phyloP scores from a whole-genome alignment of 352 stramenopile species.

The Pythium sp. region DNA sequence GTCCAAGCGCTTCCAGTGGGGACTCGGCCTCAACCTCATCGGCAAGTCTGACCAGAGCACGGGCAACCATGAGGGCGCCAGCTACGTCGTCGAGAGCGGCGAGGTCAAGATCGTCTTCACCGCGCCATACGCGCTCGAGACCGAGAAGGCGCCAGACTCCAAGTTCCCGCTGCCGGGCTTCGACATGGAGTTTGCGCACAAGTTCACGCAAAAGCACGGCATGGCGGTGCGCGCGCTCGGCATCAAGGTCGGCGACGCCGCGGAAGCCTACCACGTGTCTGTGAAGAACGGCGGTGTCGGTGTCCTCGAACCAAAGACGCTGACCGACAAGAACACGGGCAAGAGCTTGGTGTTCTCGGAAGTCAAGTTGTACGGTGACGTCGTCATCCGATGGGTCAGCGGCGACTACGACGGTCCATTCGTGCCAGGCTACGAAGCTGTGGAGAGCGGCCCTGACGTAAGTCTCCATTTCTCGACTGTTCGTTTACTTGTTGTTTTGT shows the following conservation, averaged over 20 bases:
- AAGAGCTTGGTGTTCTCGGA: conserved; percentile 66
- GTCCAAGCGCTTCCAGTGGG: conserved; percentile 78
- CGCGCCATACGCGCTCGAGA: conserved; percentile 79
- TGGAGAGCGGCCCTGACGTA: conserved; percentile 27
- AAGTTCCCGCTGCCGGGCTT: conserved; percentile 63
- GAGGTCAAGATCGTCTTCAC: conserved; percentile 87
- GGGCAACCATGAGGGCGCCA: conserved; percentile 82
- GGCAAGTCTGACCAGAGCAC: conserved; percentile 87
- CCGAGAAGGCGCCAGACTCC: conserved; percentile 49
- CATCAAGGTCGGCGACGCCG: conserved; percentile 77
- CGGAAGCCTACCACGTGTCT: conserved; percentile 72
- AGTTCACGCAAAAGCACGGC: conserved; percentile 84
- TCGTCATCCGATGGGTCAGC: conserved; percentile 86
- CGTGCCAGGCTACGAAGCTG: conserved; percentile 71
- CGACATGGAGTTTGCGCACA: conserved; percentile 56
- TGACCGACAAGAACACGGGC: conserved; percentile 59
- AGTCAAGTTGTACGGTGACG: conserved; percentile 86
- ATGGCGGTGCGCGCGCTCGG: conserved; percentile 76
- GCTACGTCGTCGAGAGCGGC: conserved; percentile 81
- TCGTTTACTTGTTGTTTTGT: not conserved
- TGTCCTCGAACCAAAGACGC: conserved; percentile 51
- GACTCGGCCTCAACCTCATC: conserved; percentile 78
- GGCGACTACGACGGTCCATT: conserved; percentile 73
- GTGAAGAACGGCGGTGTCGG: conserved; percentile 66
- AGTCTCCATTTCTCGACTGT: conserved; percentile 2